Conservation (phyloP, 495 filamentous ascomycete species). For the Neurospora tetraspora region DNA sequence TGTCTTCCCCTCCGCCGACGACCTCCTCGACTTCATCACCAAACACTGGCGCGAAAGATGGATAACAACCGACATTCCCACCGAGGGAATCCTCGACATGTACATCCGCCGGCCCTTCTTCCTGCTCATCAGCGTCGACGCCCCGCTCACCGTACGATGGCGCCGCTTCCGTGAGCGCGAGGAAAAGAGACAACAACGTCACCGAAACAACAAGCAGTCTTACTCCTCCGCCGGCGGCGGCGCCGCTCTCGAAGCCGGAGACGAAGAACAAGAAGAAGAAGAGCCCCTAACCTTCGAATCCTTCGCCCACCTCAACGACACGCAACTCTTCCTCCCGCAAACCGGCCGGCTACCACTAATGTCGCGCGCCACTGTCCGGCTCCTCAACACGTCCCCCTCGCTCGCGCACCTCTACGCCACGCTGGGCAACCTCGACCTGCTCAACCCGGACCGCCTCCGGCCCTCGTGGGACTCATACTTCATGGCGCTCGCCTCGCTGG, state of each 20-base stretch:
- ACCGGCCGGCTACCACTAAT: slow-evolving; percentile 62
- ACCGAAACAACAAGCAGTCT: slow-evolving; percentile 67
- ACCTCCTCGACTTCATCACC: slow-evolving; percentile 74
- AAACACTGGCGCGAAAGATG: slow-evolving; percentile 70
- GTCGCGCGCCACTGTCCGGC: slow-evolving; percentile 66
- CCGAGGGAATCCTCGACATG: slow-evolving; percentile 55
- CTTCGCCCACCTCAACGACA: slow-evolving; percentile 70
- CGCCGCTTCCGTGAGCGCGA: slow-evolving; percentile 44
- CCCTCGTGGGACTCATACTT: slow-evolving; percentile 98
- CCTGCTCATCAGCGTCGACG: slow-evolving; percentile 83
- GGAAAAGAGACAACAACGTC: slow-evolving; percentile 12
- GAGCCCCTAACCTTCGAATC: slow-evolving; percentile 53
- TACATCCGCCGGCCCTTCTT: slow-evolving; percentile 81
- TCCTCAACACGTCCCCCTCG: slow-evolving; percentile 74
- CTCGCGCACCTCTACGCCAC: slow-evolving; percentile 57
- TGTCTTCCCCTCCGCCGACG: slow-evolving; percentile 47
- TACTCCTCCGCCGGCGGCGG: slow-evolving; percentile 49
- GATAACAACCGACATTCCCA: slow-evolving; percentile 74
- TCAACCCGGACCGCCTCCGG: slow-evolving; percentile 67
- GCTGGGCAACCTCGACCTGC: slow-evolving; percentile 59
- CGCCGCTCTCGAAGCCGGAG: slow-evolving; percentile 40
- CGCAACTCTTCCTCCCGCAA: slow-evolving; percentile 58
- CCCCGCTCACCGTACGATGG: slow-evolving; percentile 76
- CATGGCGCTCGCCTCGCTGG: slow-evolving; percentile 87
- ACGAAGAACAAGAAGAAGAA: background rate